Evolutionary conservation across 257 asterid species (phyloP).

Genomic region (Solanum chiquidenum): DNA sequence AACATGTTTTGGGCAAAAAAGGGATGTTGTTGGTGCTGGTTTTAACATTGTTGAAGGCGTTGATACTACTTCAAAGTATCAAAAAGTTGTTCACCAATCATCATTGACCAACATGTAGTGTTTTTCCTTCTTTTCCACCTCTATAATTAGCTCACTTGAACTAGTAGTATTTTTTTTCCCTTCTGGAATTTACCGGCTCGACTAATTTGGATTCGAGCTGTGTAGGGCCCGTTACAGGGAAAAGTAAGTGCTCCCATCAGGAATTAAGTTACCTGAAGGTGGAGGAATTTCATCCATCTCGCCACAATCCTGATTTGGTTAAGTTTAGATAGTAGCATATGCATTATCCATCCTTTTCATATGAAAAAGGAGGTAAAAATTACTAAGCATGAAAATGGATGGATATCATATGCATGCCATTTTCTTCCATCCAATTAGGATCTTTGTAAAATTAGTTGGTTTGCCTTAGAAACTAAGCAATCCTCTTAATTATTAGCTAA

Average conservation of each 20-base stretch:
- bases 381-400: constrained; percentile 25
- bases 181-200: not conserved
- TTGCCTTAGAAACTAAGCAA: constrained; percentile 49
- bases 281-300: not conserved
- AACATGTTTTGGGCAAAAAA: not conserved
- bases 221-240: not conserved
- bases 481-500: not conserved
- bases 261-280: not conserved
- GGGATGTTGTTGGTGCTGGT: not conserved
- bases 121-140: not conserved
- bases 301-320: not conserved
- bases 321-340: constrained; percentile 1
- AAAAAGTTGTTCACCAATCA: constrained; percentile 68
- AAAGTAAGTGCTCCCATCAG: not conserved
- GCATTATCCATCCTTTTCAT: constrained; percentile 31
- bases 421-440: not conserved
- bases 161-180: not conserved
- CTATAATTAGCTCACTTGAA: constrained; percentile 1
- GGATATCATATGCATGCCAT: constrained; percentile 6
- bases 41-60: not conserved
- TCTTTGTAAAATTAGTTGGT: constrained; percentile 30
- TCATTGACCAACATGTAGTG: constrained; percentile 41
- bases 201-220: not conserved
- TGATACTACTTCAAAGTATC: constrained; percentile 39
- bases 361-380: not conserved